Base-by-base conservation (phyloP, 495 filamentous ascomycete species). In the Talaromyces liani region DNA sequence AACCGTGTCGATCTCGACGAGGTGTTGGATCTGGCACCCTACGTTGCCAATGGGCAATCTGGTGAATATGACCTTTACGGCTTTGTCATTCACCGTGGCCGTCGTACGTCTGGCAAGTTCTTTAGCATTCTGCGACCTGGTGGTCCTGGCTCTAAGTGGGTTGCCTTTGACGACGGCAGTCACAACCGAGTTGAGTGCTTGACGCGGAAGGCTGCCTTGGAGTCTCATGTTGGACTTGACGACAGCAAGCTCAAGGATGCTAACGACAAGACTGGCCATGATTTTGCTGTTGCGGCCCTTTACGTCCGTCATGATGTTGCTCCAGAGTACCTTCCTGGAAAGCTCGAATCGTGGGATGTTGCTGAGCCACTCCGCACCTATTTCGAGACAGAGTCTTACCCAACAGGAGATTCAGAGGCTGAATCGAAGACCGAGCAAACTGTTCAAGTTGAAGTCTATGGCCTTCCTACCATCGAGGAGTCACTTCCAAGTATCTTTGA, bases 1-100 rank as follows among this genome's bases (percentile, higher is more conserved):
- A 80, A 87, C 65, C 75, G 77, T 20, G 78, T 89, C 12, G 74
- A 79, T 2, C 64, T 88, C 22, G 77, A 88, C 41, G 83, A 87
- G 36, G 69, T 76, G 16, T 65, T 88, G 20, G 75, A 75, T 54
- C 71, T 88, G 14, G 66, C 71, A 14, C 68, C 70, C 1, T 76
- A 68, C 62, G 68, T 76, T 5, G 57, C 72, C n/a, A 68, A 78
- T 41, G 70, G 67, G 0, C 67, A 76, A 31, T 68, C 60, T 14
- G 68, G 79, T 60, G 69, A 77, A 3, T 89, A 88, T 67, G 77
- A 80, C 0, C 78, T 89, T 1, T 87, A 84, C 65, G 85, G 84
- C 16, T 84, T 87, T 56, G 74, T 87, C 18, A 85, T 87, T 4
- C 86, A 88, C 66, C 79, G 78, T 60, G 86, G 83, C 33, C 81